These are phyloP conservation scores for Oidium heveae DNA, from an alignment of 2,329 filamentous ascomycete species.

Conservation along the genomic window DNA sequence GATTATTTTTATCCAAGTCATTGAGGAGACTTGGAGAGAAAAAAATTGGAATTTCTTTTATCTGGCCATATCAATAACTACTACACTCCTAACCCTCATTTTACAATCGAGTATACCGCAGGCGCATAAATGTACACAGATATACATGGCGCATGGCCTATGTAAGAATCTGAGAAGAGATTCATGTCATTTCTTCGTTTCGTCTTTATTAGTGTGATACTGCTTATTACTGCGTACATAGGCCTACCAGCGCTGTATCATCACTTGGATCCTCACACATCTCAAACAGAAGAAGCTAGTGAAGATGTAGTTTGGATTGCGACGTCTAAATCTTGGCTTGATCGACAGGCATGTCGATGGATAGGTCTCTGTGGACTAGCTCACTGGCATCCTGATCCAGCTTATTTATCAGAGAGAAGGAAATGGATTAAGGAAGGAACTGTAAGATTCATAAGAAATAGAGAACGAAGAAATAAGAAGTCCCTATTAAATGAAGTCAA, in stretches of 20 bases:
- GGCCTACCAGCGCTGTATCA: constrained; percentile 25
- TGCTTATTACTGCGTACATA: constrained; percentile 20
- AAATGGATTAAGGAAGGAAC: constrained; percentile 5
- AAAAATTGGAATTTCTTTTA: too few relatives aligned
- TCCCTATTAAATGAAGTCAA: neutral
- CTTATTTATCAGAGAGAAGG: constrained; percentile 7
- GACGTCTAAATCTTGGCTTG: constrained; percentile 46
- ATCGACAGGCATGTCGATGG: constrained; percentile 57
- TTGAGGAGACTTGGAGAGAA: too few relatives aligned
- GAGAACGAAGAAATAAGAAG: neutral
- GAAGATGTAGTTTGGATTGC: constrained; percentile 44
- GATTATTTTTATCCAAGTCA: too few relatives aligned
- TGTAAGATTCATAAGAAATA: neutral
- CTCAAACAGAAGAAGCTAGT: constrained; percentile 24
- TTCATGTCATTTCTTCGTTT: constrained; percentile 9
- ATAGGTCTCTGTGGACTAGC: constrained; percentile 55
- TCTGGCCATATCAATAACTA: too few relatives aligned
- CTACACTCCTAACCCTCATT: too few relatives aligned
- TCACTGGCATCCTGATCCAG: constrained; percentile 37
- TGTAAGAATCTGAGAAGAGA: neutral
- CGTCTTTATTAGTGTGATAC: constrained; percentile 15
- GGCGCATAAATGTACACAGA: too few relatives aligned
- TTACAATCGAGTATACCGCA: too few relatives aligned
- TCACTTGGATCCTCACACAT: constrained; percentile 34
- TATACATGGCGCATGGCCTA: neutral